These are phyloP conservation scores for Arxiozyma slooffiae DNA, from an alignment of 1,139 yeast genomes.

Conservation along the genomic window DNA sequence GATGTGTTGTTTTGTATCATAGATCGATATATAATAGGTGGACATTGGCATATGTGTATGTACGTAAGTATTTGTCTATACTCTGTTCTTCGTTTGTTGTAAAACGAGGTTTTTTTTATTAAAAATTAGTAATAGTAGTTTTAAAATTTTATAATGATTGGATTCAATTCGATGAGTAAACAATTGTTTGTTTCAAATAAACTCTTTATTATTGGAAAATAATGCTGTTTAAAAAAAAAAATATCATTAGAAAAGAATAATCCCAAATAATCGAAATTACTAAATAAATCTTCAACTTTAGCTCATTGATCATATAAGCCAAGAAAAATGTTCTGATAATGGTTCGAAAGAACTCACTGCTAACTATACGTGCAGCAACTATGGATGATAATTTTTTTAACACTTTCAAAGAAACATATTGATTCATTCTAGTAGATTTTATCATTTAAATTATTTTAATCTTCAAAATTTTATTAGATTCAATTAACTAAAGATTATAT, in stretches of 20 bases:
- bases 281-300: neutral
- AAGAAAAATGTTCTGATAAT: neutral
- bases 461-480: constrained; percentile 11
- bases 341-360: neutral
- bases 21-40: too few species aligned
- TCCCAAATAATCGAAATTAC: neutral
- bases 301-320: neutral
- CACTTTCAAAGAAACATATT: constrained; percentile 8
- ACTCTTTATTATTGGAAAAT: neutral
- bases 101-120: too few species aligned
- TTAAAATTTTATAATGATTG: neutral
- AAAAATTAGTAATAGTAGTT: too few species aligned
- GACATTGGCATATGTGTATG: too few species aligned
- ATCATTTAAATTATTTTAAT: constrained; percentile 8
- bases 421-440: constrained; percentile 7
- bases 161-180: neutral
- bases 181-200: neutral
- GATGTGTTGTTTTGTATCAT: too few species aligned
- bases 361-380: neutral
- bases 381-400: neutral
- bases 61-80: too few species aligned
- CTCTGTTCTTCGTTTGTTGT: too few species aligned
- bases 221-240: neutral
- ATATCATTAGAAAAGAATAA: neutral
- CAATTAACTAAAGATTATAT: neutral